A percentile compares a stretch with the other conserved stretches of the same genome.
These are phyloP conservation scores for Penicillium robsamsonii DNA, from an alignment of 495 filamentous ascomycete species.

Conservation along the genomic window DNA sequence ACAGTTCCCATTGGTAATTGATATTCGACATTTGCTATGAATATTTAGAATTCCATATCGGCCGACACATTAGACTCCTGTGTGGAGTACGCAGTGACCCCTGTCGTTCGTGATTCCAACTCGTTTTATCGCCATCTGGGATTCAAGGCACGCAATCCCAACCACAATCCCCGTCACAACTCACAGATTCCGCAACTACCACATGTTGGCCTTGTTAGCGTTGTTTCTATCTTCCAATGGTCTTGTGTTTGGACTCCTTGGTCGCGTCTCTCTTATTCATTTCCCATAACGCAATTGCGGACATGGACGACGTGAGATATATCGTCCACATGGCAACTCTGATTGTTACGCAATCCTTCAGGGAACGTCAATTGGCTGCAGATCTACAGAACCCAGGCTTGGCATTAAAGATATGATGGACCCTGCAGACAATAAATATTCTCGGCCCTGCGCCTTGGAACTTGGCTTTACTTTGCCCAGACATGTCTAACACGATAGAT, in stretches of 20 bases:
- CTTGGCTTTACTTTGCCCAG: slow-evolving; percentile 3
- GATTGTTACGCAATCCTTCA: slow-evolving; percentile 1
- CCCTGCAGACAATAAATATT: slow-evolving; percentile 7
- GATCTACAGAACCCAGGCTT: background rate
- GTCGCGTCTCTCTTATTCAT: slow-evolving; percentile 1
- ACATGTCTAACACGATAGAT: slow-evolving; percentile 54
- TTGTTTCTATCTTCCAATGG: background rate
- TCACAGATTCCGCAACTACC: background rate
- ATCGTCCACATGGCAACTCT: slow-evolving; percentile 8
- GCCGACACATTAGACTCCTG: background rate
- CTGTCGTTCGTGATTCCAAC: slow-evolving; percentile 3
- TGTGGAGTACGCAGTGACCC: slow-evolving; percentile 4
- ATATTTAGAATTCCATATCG: slow-evolving; percentile 5
- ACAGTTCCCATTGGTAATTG: background rate
- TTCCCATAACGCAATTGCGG: slow-evolving; percentile 31
- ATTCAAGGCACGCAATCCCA: slow-evolving; percentile 9
- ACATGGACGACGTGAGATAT: slow-evolving; percentile 32
- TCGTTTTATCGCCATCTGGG: slow-evolving; percentile 13
- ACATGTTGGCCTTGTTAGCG: background rate
- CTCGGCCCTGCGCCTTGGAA: slow-evolving; percentile 1
- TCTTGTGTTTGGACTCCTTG: background rate
- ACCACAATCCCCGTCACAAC: background rate
- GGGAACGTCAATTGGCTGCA: slow-evolving; percentile 12
- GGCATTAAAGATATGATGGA: background rate
- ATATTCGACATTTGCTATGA: background rate